Conservation (phyloP, 2,329 filamentous ascomycete genomes). For the Neonectria ditissima region DNA sequence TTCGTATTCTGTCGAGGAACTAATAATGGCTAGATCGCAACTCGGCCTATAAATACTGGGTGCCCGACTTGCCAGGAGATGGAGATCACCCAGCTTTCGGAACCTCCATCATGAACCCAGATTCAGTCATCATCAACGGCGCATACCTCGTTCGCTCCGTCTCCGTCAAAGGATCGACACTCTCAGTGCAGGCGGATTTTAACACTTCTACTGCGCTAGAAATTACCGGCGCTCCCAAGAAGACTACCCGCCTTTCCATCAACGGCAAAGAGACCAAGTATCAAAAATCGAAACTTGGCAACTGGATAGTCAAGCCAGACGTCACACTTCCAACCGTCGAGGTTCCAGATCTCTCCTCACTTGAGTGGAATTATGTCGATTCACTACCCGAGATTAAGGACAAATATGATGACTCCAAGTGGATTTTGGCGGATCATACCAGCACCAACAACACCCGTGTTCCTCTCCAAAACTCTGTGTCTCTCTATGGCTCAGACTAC, state of each 20-base stretch:
- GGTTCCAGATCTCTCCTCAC: constrained; percentile 64
- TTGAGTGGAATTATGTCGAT: constrained; percentile 78
- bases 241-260: constrained; percentile 57
- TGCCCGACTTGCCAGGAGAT: constrained; percentile 62
- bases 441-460: constrained; percentile 70
- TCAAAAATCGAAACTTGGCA: constrained; percentile 54
- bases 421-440: constrained; percentile 69
- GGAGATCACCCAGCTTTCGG: constrained; percentile 46
- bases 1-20: rapidly evolving
- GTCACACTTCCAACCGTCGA: constrained; percentile 65
- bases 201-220: constrained; percentile 77
- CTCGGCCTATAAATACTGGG: constrained; percentile 77
- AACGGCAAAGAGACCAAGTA: constrained; percentile 55
- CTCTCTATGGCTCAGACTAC: constrained; percentile 78
- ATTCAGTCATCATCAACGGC: constrained; percentile 65
- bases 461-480: constrained; percentile 71
- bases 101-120: constrained; percentile 49
- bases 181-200: constrained; percentile 77
- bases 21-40: constrained; percentile 65
- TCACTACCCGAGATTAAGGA: constrained; percentile 75
- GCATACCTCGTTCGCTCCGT: constrained; percentile 74
- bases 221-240: constrained; percentile 70
- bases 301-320: constrained; percentile 62
- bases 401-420: constrained; percentile 75
- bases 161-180: constrained; percentile 63